Evolutionary conservation across 75 land plant genomes (phyloP).

Genomic region (Larix kaempferi): DNA sequence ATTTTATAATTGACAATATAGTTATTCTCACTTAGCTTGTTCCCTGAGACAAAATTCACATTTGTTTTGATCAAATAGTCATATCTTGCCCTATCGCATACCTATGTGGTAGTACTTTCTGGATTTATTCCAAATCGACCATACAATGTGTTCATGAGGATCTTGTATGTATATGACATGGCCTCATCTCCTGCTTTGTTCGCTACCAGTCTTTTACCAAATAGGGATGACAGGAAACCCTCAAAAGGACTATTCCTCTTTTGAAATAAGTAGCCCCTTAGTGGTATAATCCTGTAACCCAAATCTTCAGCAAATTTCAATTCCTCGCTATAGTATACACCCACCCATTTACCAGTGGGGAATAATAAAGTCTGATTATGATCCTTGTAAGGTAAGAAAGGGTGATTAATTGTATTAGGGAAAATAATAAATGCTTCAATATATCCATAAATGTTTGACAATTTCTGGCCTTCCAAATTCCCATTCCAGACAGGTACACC

Average conservation of each 20-base stretch:
- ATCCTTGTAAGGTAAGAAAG: constrained; percentile 5
- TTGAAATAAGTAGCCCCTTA: neutral
- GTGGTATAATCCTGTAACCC: neutral
- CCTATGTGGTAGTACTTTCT: neutral
- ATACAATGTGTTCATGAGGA: neutral
- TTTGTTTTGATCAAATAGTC: neutral
- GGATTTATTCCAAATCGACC: constrained; percentile 9
- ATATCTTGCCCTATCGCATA: neutral
- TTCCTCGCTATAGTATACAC: neutral
- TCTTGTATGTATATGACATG: neutral
- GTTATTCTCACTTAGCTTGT: neutral
- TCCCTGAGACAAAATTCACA: neutral
- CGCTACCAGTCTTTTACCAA: neutral
- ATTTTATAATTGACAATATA: neutral
- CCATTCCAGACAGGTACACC: neutral
- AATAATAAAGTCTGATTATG: neutral
- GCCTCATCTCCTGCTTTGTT: neutral
- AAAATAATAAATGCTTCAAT: neutral
- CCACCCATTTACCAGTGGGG: neutral
- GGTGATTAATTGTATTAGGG: neutral
- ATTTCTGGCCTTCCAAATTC: constrained; percentile 9
- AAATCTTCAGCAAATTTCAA: neutral
- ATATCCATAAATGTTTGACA: constrained; percentile 4
- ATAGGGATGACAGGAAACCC: neutral
- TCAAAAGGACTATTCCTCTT: constrained; percentile 1